A percentile compares a stretch with the other conserved stretches of the same genome.
Conservation (phyloP, 2,329 filamentous ascomycete species). For the Diaporthe sp. region DNA sequence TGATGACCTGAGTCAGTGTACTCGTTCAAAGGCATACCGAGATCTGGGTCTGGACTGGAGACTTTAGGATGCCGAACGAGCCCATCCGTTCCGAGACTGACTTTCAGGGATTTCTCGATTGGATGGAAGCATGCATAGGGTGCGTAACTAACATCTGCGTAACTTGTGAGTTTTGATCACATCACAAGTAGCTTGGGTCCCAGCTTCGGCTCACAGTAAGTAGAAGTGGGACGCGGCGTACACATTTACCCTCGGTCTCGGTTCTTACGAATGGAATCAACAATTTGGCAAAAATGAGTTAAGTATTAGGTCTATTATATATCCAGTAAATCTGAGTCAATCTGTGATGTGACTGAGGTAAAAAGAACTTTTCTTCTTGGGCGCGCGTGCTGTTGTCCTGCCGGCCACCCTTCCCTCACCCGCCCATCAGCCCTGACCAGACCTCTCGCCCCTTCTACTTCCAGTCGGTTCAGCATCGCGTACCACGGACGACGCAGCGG, state of each 20-base stretch:
- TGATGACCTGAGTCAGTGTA: not conserved
- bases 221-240: not conserved
- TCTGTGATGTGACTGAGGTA: not conserved
- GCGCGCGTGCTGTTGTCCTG: not conserved
- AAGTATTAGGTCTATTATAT: not conserved
- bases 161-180: not conserved
- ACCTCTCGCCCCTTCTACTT: not conserved
- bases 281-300: not conserved
- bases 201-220: not conserved
- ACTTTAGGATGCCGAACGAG: not conserved
- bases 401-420: not conserved
- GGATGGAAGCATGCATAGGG: not conserved
- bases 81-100: not conserved
- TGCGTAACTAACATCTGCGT: not conserved
- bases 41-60: not conserved
- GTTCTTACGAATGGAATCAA: not conserved
- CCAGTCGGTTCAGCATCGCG: not conserved
- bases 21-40: not conserved
- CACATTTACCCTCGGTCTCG: too few relatives aligned
- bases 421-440: conserved; percentile 6
- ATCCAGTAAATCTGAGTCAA: not conserved
- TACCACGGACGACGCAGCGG: not conserved
- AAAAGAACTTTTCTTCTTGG: not conserved
- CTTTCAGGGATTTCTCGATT: not conserved
- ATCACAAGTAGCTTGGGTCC: too few relatives aligned